These are phyloP conservation scores for Daldinia grandis DNA, from an alignment of 495 filamentous ascomycete species.

Conservation along the genomic window DNA sequence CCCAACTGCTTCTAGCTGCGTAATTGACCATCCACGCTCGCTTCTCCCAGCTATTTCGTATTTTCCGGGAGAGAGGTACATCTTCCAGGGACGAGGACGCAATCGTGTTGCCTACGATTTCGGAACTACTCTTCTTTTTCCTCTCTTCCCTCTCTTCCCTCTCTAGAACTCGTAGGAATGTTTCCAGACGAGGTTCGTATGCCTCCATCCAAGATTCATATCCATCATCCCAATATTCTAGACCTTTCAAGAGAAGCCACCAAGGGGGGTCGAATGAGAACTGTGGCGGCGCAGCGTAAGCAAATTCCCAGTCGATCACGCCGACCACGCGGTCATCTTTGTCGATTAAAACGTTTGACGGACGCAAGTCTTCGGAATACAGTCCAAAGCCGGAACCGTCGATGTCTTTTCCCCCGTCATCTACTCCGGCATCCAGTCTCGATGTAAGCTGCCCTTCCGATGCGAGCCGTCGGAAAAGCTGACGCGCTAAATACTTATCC, in stretches of 20 bases:
- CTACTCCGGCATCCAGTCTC: conserved; percentile 4
- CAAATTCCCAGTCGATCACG: conserved; percentile 55
- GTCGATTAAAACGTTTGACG: conserved; percentile 46
- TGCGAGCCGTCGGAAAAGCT: conserved; percentile 48
- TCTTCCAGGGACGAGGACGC: background rate
- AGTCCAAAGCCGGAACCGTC: conserved; percentile 31
- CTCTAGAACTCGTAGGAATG: conserved; percentile 44
- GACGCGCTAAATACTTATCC: conserved; percentile 47
- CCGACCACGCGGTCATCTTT: conserved; percentile 27
- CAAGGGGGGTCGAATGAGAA: conserved; percentile 53
- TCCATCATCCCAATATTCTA: conserved; percentile 49
- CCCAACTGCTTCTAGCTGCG: conserved; percentile 46
- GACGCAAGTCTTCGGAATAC: conserved; percentile 20
- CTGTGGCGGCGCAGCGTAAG: conserved; percentile 53
- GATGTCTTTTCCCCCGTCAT: background rate
- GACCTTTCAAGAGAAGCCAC: conserved; percentile 53
- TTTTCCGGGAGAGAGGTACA: background rate
- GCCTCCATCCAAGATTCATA: conserved; percentile 39
- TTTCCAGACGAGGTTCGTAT: conserved; percentile 24
- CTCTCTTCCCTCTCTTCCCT: conserved; percentile 37
- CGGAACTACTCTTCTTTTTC: no score
- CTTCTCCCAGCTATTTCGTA: conserved; percentile 44
- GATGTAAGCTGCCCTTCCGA: conserved; percentile 42
- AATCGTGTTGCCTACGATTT: no score
- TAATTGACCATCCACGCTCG: conserved; percentile 46